Evolutionary conservation across 768 basidiomycete genomes (phyloP), one percentile per base, ranked within the genome.

Genomic region (Coprinopsis sp.): DNA sequence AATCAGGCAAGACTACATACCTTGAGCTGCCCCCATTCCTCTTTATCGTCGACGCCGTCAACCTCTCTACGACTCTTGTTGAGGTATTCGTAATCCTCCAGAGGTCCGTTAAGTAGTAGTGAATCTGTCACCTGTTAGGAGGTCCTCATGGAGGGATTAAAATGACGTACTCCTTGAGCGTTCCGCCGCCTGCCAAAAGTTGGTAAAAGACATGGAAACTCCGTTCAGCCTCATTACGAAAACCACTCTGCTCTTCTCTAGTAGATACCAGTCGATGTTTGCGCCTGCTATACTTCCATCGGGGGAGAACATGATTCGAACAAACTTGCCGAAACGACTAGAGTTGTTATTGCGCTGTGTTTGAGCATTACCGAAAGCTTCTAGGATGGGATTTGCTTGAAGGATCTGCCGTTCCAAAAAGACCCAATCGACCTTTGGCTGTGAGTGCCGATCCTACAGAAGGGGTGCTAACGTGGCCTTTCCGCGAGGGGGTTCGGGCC

Each of bases 311-410:
- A 86, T 87, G 51, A 99, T 98, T 36, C 92, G 77, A 37, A 99
- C 89, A 62, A 99, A 99, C 67, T 99, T 99, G 24, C 93, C 94
- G 62, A 99, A 99, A 30, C 96, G 88, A 76, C 90, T 92, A 1
- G 96, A 98, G 60, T 99, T 99, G 67, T 98, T 97, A 61, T 99
- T 99, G 36, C 94, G 74, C 66, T 96, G 89, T 0, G 96, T 98
- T 64, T 98, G 96, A 4, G 96, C 95, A 62, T 99, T 99, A 24
- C 96, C 96, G 54, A 99, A 98, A 3, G 96, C 90, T 62, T 99
- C 96, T 4, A 99, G 72, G 48, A 99, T 90, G 1, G 96, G 96
- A 59, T 98, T 99, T 30, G 94, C 94, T 63, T 97, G 93, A 18
- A 98, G 75, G 54, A 99, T 98, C 64, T 98, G 96, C 23, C 90